phyloP scores from a whole-genome alignment of 441 rosid genomes.

The California macrophylla region DNA sequence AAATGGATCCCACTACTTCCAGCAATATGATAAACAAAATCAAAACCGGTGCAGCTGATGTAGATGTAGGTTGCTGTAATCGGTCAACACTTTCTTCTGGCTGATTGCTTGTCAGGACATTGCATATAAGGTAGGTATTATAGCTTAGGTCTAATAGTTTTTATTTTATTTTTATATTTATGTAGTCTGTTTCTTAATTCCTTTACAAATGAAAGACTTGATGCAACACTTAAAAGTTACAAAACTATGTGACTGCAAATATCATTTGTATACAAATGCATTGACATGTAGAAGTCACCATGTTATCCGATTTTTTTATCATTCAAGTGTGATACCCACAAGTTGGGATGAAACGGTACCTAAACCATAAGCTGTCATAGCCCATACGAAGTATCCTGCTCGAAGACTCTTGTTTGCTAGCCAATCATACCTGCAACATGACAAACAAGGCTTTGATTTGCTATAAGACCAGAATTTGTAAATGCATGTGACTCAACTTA shows the following conservation, averaged over 20 bases:
- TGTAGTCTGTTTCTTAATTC: not conserved
- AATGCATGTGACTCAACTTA: not conserved
- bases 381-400: slow-evolving; percentile 45
- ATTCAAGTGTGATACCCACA: not conserved
- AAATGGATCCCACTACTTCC: too few species aligned
- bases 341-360: slow-evolving; percentile 20
- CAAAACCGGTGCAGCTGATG: not conserved
- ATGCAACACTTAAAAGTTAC: not conserved
- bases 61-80: too few species aligned
- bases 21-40: not conserved
- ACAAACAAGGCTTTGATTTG: not conserved
- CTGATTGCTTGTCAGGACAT: not conserved
- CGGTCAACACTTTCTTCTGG: not conserved
- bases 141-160: not conserved
- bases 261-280: not conserved
- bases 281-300: not conserved
- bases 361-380: slow-evolving; percentile 45
- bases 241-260: not conserved
- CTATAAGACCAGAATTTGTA: not conserved
- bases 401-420: slow-evolving; percentile 32
- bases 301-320: not conserved
- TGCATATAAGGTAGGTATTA: not conserved
- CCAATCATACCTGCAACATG: slow-evolving; percentile 37
- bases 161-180: too few species aligned
- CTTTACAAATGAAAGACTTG: not conserved